These are phyloP conservation scores for Pythium monospermum DNA, from an alignment of 352 stramenopile species.

Conservation along the genomic window DNA sequence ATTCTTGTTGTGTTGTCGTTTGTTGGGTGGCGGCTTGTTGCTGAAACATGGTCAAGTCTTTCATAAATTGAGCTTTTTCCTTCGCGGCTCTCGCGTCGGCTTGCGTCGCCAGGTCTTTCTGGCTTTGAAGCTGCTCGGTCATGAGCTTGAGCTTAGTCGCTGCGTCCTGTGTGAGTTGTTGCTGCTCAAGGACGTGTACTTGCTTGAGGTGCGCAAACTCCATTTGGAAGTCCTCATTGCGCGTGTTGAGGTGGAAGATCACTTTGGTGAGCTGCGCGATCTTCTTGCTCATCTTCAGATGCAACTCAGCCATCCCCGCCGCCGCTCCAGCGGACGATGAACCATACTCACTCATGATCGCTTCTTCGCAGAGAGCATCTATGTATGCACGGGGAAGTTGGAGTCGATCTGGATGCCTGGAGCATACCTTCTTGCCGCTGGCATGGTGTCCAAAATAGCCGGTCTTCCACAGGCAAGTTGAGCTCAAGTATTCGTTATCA, in stretches of 20 bases:
- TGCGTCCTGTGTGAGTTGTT: constrained; percentile 49
- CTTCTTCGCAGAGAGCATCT: too few relatives aligned
- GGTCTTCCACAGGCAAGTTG: too few relatives aligned
- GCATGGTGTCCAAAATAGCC: too few relatives aligned
- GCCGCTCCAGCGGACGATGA: constrained; percentile 6
- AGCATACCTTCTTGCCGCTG: too few relatives aligned
- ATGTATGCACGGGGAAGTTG: too few relatives aligned
- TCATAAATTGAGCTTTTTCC: constrained; percentile 36
- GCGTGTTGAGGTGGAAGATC: constrained; percentile 93
- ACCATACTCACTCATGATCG: constrained; percentile 26
- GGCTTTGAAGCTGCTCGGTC: constrained; percentile 32
- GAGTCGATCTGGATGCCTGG: too few relatives aligned
- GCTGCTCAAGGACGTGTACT: constrained; percentile 32
- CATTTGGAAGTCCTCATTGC: constrained; percentile 88
- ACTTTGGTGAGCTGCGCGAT: constrained; percentile 93
- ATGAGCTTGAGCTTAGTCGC: constrained; percentile 43
- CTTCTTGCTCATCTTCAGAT: constrained; percentile 94
- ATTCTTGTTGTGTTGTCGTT: constrained; percentile 19
- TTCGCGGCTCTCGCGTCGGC: constrained; percentile 27
- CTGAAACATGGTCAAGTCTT: constrained; percentile 33
- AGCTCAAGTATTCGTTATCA: too few relatives aligned
- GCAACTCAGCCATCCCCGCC: constrained; percentile 47
- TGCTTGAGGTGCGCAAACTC: constrained; percentile 47
- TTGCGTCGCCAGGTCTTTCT: constrained; percentile 26
- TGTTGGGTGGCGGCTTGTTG: constrained; percentile 19